These are phyloP conservation scores for Parachlorella kessleri DNA, from an alignment of 139 green algal species.

Conservation along the genomic window DNA sequence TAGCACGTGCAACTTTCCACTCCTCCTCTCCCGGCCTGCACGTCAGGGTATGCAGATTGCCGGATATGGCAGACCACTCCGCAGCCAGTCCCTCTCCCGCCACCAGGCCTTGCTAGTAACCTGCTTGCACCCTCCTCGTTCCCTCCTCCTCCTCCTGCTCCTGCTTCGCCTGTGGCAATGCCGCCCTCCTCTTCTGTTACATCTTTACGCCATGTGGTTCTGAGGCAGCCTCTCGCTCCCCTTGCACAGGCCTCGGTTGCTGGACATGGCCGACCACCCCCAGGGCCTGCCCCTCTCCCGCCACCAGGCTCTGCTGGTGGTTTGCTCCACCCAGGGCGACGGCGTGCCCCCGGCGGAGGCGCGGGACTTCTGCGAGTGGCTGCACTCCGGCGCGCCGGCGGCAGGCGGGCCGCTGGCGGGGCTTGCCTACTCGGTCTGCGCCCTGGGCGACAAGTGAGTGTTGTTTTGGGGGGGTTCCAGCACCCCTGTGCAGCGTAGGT, in stretches of 20 bases:
- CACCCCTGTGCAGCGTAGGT: too few relatives aligned
- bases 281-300: conserved; percentile 57
- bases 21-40: too few relatives aligned
- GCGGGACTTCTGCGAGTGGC: conserved; percentile 86
- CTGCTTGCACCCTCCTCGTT: too few relatives aligned
- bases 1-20: too few relatives aligned
- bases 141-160: too few relatives aligned
- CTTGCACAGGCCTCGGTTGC: conserved; percentile 70
- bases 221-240: too few relatives aligned
- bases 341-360: conserved; percentile 86
- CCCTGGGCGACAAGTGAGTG: conserved; percentile 80
- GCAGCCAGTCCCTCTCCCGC: conserved; percentile 55
- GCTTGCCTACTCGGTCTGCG: conserved; percentile 72
- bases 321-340: conserved; percentile 91
- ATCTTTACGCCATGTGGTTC: too few relatives aligned
- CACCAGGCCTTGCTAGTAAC: conserved; percentile 72
- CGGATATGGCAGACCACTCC: conserved; percentile 78
- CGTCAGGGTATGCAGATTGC: too few relatives aligned
- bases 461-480: too few relatives aligned
- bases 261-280: conserved; percentile 80
- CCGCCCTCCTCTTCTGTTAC: too few relatives aligned
- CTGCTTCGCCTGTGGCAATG: too few relatives aligned
- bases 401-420: too few relatives aligned
- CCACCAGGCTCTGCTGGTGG: conserved; percentile 69
- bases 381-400: conserved; percentile 52